These are phyloP conservation scores for Spathaspora boniae DNA, from an alignment of 805 yeast genomes.

Conservation along the genomic window DNA sequence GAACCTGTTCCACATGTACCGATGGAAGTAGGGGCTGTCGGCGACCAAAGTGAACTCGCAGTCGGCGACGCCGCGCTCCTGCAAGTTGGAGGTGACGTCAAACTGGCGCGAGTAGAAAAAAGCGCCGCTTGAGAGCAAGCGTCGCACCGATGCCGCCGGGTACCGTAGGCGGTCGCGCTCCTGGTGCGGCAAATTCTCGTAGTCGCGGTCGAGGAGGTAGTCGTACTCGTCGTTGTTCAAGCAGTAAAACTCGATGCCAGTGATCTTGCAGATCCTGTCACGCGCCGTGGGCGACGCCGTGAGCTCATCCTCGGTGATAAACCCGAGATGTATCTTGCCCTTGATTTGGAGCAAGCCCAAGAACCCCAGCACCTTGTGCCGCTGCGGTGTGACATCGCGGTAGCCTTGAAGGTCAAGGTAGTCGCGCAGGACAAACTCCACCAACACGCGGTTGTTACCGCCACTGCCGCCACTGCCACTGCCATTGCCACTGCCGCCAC, in stretches of 20 bases:
- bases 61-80: conserved; percentile 37
- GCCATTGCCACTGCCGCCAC: conserved; percentile 12
- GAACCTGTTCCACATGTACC: conserved; percentile 51
- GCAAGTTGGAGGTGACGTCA: conserved; percentile 44
- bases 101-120: conserved; percentile 48
- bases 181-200: conserved; percentile 26
- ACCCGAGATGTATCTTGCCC: conserved; percentile 52
- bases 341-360: conserved; percentile 59
- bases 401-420: conserved; percentile 37
- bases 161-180: conserved; percentile 17
- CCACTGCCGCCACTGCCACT: conserved; percentile 20
- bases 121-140: conserved; percentile 43
- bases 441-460: conserved; percentile 32
- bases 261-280: conserved; percentile 51
- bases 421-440: conserved; percentile 50
- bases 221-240: conserved; percentile 57
- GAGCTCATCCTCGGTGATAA: conserved; percentile 51
- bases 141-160: conserved; percentile 45
- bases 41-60: conserved; percentile 22
- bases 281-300: conserved; percentile 59
- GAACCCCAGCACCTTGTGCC: conserved; percentile 46
- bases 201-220: conserved; percentile 11
- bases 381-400: conserved; percentile 39
- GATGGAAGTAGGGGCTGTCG: conserved; percentile 39
- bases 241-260: conserved; percentile 65